Conservation (phyloP, 1,139 yeast genomes). For the Zygoascus hellenicus region DNA sequence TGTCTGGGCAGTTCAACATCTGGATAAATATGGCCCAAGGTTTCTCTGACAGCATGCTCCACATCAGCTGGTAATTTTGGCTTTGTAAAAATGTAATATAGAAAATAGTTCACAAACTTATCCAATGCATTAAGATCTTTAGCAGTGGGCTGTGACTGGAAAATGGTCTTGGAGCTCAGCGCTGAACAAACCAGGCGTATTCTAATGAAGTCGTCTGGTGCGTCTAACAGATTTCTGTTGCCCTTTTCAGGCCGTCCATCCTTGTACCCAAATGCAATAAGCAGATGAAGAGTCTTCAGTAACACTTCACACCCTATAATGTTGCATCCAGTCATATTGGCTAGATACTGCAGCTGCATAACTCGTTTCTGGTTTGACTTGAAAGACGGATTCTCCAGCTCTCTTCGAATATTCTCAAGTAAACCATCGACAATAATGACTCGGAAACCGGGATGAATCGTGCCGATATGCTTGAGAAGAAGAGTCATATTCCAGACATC, state of each 20-base stretch:
- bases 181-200: constrained; percentile 48
- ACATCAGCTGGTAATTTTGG: constrained; percentile 61
- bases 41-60: constrained; percentile 45
- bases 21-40: constrained; percentile 36
- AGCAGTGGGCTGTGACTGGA: too few relatives aligned
- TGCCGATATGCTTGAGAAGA: constrained; percentile 40
- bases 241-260: constrained; percentile 54
- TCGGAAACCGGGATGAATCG: constrained; percentile 38
- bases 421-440: constrained; percentile 55
- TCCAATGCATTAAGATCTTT: constrained; percentile 31
- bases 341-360: constrained; percentile 55
- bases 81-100: constrained; percentile 68
- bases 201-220: constrained; percentile 66
- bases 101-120: constrained; percentile 57
- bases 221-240: constrained; percentile 45
- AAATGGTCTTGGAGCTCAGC: constrained; percentile 19
- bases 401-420: constrained; percentile 57
- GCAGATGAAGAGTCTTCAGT: constrained; percentile 51
- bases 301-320: constrained; percentile 47
- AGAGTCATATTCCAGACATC: constrained; percentile 47
- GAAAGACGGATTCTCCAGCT: constrained; percentile 62
- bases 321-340: constrained; percentile 49
- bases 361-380: constrained; percentile 56
- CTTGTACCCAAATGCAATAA: constrained; percentile 64
- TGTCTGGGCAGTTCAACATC: constrained; percentile 38